Evolutionary conservation across 179 eudicot species (phyloP).

Genomic region (Silene coronaria): DNA sequence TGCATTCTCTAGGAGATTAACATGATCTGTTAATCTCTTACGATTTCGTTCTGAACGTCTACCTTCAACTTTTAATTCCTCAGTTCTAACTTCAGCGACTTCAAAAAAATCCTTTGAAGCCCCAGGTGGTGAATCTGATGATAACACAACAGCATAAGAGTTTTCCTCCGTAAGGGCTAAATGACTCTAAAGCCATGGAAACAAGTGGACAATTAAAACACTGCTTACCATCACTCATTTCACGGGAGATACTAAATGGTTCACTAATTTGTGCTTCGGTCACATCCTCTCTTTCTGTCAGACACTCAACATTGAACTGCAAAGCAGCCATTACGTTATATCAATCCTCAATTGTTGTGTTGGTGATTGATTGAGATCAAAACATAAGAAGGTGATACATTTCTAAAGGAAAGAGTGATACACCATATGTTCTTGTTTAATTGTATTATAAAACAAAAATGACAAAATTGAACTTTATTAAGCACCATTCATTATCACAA

Average conservation of each 20-base stretch:
- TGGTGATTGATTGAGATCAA: not conserved
- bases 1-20: conserved; percentile 52
- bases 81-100: conserved; percentile 66
- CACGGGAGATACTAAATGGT: conserved; percentile 25
- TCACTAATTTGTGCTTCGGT: conserved; percentile 35
- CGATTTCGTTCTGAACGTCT: conserved; percentile 83
- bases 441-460: not conserved
- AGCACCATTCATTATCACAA: not conserved
- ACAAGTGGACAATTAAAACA: conserved; percentile 37
- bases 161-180: conserved; percentile 26
- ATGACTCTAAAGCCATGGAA: conserved; percentile 31
- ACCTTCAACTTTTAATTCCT: conserved; percentile 65
- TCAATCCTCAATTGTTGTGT: conserved; percentile 1
- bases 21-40: conserved; percentile 53
- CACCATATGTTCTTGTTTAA: no score
- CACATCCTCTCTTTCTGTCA: conserved; percentile 43
- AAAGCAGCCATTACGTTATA: conserved; percentile 16
- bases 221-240: conserved; percentile 31
- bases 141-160: conserved; percentile 26
- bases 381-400: not conserved
- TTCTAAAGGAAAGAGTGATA: no score
- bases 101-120: conserved; percentile 61
- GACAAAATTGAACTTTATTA: not conserved
- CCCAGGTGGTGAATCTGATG: conserved; percentile 30
- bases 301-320: conserved; percentile 80